phyloP scores from a whole-genome alignment of 495 filamentous ascomycete species.

The Talaromyces trachyspermus region DNA sequence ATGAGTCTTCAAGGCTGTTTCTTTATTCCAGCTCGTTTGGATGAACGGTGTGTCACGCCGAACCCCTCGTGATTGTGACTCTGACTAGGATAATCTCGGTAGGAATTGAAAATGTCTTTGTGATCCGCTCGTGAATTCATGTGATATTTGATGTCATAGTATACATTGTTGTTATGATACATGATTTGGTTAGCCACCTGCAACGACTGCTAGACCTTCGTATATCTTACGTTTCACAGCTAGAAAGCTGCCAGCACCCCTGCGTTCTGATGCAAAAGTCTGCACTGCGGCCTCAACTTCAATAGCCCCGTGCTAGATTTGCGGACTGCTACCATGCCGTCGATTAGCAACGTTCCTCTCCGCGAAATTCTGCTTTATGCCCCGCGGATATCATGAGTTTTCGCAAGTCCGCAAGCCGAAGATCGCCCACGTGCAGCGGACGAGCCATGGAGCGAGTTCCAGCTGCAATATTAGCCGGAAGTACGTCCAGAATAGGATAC shows the following conservation, averaged over 20 bases:
- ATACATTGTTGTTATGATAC: slow-evolving; percentile 5
- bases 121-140: not conserved
- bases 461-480: slow-evolving; percentile 69
- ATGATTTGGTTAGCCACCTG: slow-evolving; percentile 52
- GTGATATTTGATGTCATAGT: not conserved
- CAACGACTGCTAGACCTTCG: slow-evolving; percentile 72
- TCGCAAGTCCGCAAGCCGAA: slow-evolving; percentile 81
- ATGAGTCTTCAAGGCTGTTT: too few relatives aligned
- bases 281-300: slow-evolving; percentile 74
- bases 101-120: not conserved
- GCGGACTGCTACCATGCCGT: slow-evolving; percentile 77
- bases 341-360: slow-evolving; percentile 85
- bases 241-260: slow-evolving; percentile 54
- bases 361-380: slow-evolving; percentile 85
- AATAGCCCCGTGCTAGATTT: slow-evolving; percentile 82
- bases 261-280: slow-evolving; percentile 30
- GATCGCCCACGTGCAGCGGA: slow-evolving; percentile 89
- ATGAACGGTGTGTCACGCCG: not conserved
- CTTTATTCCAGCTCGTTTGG: not conserved
- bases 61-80: not conserved
- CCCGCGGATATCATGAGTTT: slow-evolving; percentile 74
- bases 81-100: not conserved
- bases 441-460: slow-evolving; percentile 72
- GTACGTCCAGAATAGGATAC: slow-evolving; percentile 65
- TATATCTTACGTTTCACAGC: slow-evolving; percentile 77